A percentile compares a stretch with the other conserved stretches of the same genome.
These are phyloP conservation scores for Aspergillus sp. DNA, from an alignment of 2,329 filamentous ascomycete genomes.

Conservation along the genomic window DNA sequence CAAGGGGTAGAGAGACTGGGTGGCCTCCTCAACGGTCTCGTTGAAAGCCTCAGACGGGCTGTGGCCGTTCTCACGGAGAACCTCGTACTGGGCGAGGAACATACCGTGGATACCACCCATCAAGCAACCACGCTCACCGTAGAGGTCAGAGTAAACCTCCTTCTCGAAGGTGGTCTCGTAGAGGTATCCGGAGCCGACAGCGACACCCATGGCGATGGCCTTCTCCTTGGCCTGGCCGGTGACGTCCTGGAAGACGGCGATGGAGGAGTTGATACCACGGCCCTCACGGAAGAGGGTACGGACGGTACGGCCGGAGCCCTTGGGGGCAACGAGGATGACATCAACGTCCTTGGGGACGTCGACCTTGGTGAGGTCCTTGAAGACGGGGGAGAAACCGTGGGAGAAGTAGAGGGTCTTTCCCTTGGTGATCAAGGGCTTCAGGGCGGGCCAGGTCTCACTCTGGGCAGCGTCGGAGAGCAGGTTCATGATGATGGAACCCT, in stretches of 20 bases:
- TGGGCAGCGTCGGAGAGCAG: constrained; percentile 95
- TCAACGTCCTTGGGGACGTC: constrained; percentile 94
- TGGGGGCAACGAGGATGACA: constrained; percentile 98
- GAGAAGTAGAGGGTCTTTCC: constrained; percentile 99
- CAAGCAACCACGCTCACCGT: constrained; percentile 98
- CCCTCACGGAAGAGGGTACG: constrained; percentile 98
- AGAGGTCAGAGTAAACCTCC: constrained; percentile 99
- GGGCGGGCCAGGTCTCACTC: constrained; percentile 95
- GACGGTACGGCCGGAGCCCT: constrained; percentile 97
- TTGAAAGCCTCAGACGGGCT: constrained; percentile 98
- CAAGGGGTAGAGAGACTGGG: constrained; percentile 94
- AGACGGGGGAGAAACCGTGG: constrained; percentile 99
- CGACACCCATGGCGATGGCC: constrained; percentile 92
- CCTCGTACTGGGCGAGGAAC: constrained; percentile 99
- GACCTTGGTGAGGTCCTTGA: constrained; percentile 99
- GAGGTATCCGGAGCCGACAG: constrained; percentile 95
- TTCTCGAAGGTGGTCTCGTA: constrained; percentile 99
- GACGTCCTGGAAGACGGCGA: constrained; percentile 97
- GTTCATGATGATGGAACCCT: constrained; percentile 98
- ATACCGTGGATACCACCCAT: constrained; percentile 99
- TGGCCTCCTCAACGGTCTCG: constrained; percentile 99
- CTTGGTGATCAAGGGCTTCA: constrained; percentile 98
- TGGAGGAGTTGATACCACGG: constrained; percentile 98
- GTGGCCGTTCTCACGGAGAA: constrained; percentile 97
- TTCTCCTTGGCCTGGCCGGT: constrained; percentile 98